Evolutionary conservation across 2,329 filamentous ascomycete genomes (phyloP).

Genomic region (Talaromyces marneffei): DNA sequence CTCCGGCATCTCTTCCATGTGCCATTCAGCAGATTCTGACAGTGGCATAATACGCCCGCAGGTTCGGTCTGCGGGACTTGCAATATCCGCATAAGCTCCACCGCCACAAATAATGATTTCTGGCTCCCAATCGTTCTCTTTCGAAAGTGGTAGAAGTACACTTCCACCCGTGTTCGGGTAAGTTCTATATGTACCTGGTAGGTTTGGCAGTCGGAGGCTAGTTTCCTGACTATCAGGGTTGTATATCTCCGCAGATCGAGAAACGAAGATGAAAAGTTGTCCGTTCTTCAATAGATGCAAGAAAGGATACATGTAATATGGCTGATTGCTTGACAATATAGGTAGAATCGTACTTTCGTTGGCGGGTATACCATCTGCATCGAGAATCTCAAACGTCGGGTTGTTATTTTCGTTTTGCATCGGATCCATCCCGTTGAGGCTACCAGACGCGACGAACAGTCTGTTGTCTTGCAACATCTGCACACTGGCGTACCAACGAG

Average conservation of each 20-base stretch:
- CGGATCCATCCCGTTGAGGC: conserved; percentile 54
- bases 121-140: conserved; percentile 47
- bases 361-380: conserved; percentile 41
- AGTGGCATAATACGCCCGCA: conserved; percentile 54
- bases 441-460: conserved; percentile 57
- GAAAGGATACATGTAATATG: conserved; percentile 62
- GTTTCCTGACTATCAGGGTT: conserved; percentile 44
- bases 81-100: conserved; percentile 55
- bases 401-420: conserved; percentile 54
- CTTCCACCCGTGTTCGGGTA: conserved; percentile 58
- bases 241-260: conserved; percentile 54
- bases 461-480: conserved; percentile 54
- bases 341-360: conserved; percentile 48
- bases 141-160: conserved; percentile 51
- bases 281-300: conserved; percentile 55
- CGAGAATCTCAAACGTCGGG: conserved; percentile 58
- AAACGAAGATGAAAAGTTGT: conserved; percentile 51
- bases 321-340: conserved; percentile 53
- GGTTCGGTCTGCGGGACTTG: conserved; percentile 53
- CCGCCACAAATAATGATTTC: conserved; percentile 56
- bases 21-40: conserved; percentile 46
- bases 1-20: conserved; percentile 55
- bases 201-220: conserved; percentile 45
- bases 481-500: conserved; percentile 57
- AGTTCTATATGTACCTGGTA: conserved; percentile 53